Conservation (phyloP, 2,329 filamentous ascomycete genomes). For the Plectosphaerella cucumerina region DNA sequence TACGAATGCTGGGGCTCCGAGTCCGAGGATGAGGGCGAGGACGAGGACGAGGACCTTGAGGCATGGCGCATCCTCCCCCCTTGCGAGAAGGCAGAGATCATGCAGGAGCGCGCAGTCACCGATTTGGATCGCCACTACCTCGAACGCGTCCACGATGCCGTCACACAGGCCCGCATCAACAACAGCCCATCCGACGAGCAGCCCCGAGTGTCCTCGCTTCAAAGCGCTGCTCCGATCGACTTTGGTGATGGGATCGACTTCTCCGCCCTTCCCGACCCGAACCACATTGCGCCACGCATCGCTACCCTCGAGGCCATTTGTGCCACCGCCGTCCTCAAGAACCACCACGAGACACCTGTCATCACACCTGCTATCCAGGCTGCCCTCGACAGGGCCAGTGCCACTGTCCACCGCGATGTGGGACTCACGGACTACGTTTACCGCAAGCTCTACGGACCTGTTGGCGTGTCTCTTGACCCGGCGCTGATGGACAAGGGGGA, state of each 20-base stretch:
- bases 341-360: not conserved
- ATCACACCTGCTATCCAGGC: conserved; percentile 1
- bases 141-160: not conserved
- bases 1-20: conserved; percentile 4
- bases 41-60: conserved; percentile 1
- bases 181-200: not conserved
- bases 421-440: conserved; percentile 19
- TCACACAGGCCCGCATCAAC: not conserved
- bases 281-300: not conserved
- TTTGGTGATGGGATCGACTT: conserved; percentile 1
- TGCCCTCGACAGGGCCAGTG: not conserved
- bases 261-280: conserved; percentile 1
- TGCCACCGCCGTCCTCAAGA: not conserved
- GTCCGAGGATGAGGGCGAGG: conserved; percentile 23
- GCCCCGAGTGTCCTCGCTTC: not conserved
- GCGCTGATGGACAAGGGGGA: not conserved
- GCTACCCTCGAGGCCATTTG: not conserved
- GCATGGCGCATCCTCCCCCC: not conserved
- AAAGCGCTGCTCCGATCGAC: no score
- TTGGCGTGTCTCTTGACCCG: not conserved
- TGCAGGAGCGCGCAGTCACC: not conserved
- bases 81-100: not conserved
- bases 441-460: not conserved
- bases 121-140: not conserved
- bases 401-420: conserved; percentile 27